These are phyloP conservation scores for Flueggea neowawraea DNA, from an alignment of 441 rosid genomes.

Conservation along the genomic window DNA sequence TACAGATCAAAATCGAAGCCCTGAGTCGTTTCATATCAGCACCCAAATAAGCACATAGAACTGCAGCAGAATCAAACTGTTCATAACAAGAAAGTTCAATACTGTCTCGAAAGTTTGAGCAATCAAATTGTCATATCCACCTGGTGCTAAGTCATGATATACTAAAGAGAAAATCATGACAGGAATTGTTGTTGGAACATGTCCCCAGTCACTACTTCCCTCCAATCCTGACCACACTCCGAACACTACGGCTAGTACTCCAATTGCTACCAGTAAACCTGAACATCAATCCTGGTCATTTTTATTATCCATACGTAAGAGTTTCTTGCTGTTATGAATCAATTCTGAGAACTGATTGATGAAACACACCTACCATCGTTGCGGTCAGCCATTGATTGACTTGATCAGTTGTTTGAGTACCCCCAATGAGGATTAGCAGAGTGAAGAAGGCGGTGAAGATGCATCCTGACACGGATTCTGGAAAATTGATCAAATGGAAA, in stretches of 20 bases:
- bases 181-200: constrained; percentile 48
- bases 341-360: neutral
- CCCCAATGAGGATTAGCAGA: constrained; percentile 41
- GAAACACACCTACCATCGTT: constrained; percentile 47
- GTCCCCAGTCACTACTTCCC: constrained; percentile 47
- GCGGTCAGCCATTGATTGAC: constrained; percentile 57
- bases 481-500: constrained; percentile 42
- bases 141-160: constrained; percentile 59
- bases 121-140: constrained; percentile 19
- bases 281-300: neutral
- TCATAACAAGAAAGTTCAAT: too few species aligned
- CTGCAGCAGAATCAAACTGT: constrained; percentile 23
- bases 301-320: too few species aligned
- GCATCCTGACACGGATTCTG: constrained; percentile 38
- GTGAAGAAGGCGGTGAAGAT: constrained; percentile 43
- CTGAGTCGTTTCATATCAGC: constrained; percentile 49
- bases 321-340: too few species aligned
- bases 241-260: constrained; percentile 30
- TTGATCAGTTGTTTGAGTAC: constrained; percentile 49
- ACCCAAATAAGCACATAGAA: constrained; percentile 62
- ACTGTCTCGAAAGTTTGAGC: neutral
- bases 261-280: constrained; percentile 56
- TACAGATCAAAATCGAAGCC: constrained; percentile 50
- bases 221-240: constrained; percentile 53
- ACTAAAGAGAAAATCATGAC: constrained; percentile 60